Evolutionary conservation across 768 basidiomycete genomes (phyloP).

Genomic region (Lactarius quietus): DNA sequence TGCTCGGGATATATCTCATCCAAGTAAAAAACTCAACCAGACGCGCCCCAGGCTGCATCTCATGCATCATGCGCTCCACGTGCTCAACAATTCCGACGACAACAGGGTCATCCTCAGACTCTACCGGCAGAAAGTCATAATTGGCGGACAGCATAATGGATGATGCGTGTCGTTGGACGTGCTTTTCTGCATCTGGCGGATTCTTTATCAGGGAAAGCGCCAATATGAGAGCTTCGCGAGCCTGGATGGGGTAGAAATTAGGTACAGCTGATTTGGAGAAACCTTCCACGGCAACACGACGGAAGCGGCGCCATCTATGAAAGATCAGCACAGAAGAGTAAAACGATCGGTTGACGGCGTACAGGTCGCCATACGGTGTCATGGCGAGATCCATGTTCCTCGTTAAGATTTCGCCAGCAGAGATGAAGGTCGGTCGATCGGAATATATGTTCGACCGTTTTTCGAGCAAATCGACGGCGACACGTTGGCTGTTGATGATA

Average conservation of each 20-base stretch:
- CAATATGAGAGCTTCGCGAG: conserved; percentile 30
- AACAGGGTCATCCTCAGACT: not conserved
- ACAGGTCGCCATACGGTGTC: too few relatives aligned
- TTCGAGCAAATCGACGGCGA: too few relatives aligned
- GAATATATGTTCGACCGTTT: too few relatives aligned
- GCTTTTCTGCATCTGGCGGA: conserved; percentile 28
- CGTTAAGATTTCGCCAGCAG: too few relatives aligned
- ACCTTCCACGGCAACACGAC: too few relatives aligned
- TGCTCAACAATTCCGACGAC: not conserved
- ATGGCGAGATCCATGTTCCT: too few relatives aligned
- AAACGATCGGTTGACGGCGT: too few relatives aligned
- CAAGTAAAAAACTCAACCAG: not conserved
- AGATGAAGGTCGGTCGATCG: too few relatives aligned
- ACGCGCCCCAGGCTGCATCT: not conserved
- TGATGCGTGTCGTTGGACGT: conserved; percentile 26
- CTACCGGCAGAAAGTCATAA: not conserved
- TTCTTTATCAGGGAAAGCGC: conserved; percentile 28
- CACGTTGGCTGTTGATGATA: too few relatives aligned
- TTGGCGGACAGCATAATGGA: not conserved
- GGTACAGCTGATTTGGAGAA: conserved; percentile 20
- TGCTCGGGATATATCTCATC: conserved; percentile 4
- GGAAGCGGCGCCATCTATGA: too few relatives aligned
- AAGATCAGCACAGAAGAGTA: too few relatives aligned
- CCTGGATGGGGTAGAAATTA: conserved; percentile 31
- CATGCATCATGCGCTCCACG: not conserved